Percentiles rank a stretch among this genome's conserved stretches.
Evolutionary conservation across 495 filamentous ascomycete species (phyloP).

Genomic region (Penicillium fimorum): DNA sequence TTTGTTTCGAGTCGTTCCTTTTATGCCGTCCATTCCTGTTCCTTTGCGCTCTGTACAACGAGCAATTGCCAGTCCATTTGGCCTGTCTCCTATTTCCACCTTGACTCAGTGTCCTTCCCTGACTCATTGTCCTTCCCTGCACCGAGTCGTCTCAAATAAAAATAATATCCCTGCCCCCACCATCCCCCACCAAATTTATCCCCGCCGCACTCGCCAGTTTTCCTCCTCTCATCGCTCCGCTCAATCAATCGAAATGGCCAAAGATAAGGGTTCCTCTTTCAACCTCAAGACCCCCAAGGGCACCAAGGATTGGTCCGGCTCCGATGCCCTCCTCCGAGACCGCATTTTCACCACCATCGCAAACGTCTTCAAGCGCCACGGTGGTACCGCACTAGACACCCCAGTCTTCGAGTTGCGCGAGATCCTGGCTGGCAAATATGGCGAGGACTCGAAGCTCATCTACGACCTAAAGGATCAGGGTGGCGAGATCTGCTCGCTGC

Average conservation of each 20-base stretch:
- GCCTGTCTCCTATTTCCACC: slow-evolving; percentile 8
- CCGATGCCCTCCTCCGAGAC: slow-evolving; percentile 48
- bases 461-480: slow-evolving; percentile 86
- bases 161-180: slow-evolving; percentile 38
- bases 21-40: slow-evolving; percentile 28
- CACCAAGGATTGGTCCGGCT: slow-evolving; percentile 44
- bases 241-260: slow-evolving; percentile 31
- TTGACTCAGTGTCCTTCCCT: slow-evolving; percentile 21
- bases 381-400: slow-evolving; percentile 82
- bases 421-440: slow-evolving; percentile 85
- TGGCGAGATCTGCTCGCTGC: slow-evolving; percentile 78
- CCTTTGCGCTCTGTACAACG: slow-evolving; percentile 27
- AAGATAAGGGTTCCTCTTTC: slow-evolving; percentile 37
- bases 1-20: slow-evolving; percentile 18
- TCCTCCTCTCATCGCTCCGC: slow-evolving; percentile 25
- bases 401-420: slow-evolving; percentile 77
- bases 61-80: slow-evolving; percentile 23
- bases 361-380: slow-evolving; percentile 85
- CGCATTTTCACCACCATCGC: slow-evolving; percentile 81
- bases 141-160: slow-evolving; percentile 29
- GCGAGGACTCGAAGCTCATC: slow-evolving; percentile 87
- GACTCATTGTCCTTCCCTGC: slow-evolving; percentile 20
- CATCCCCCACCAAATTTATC: slow-evolving; percentile 37
- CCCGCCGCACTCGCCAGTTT: slow-evolving; percentile 33
- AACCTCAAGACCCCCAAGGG: slow-evolving; percentile 52